These are phyloP conservation scores for Solanum acaule DNA, from an alignment of 257 asterid genomes.

Conservation along the genomic window DNA sequence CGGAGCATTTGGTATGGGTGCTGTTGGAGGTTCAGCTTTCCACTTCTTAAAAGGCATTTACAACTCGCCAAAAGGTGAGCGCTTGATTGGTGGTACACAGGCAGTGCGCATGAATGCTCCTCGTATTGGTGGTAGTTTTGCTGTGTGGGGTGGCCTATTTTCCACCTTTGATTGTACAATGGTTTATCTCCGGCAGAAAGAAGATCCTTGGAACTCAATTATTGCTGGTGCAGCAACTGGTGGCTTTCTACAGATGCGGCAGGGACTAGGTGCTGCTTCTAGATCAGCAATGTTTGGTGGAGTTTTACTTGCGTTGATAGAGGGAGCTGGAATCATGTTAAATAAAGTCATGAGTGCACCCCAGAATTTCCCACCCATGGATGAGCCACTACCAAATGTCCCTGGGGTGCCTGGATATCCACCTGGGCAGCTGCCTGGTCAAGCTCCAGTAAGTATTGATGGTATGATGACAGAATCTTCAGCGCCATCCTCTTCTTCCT, in stretches of 20 bases:
- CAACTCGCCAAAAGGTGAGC: conserved; percentile 27
- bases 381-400: conserved; percentile 38
- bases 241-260: conserved; percentile 22
- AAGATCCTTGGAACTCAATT: conserved; percentile 35
- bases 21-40: conserved; percentile 29
- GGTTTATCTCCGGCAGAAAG: conserved; percentile 25
- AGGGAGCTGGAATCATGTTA: conserved; percentile 26
- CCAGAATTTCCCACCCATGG: conserved; percentile 50
- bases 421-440: conserved; percentile 53
- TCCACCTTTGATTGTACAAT: conserved; percentile 18
- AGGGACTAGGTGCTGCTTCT: conserved; percentile 12
- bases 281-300: conserved; percentile 25
- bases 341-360: conserved; percentile 12
- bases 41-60: conserved; percentile 29
- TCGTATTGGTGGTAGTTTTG: conserved; percentile 20
- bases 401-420: conserved; percentile 24
- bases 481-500: conserved; percentile 20
- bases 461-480: conserved; percentile 18
- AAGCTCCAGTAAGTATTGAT: conserved; percentile 42
- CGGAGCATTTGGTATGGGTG: conserved; percentile 32
- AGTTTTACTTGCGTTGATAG: conserved; percentile 17
- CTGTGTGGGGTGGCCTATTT: conserved; percentile 30
- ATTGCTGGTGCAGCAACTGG: conserved; percentile 27
- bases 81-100: conserved; percentile 21
- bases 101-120: conserved; percentile 30